phyloP scores from a whole-genome alignment of 2,329 filamentous ascomycete genomes.

The Emericellopsis cladophorae region DNA sequence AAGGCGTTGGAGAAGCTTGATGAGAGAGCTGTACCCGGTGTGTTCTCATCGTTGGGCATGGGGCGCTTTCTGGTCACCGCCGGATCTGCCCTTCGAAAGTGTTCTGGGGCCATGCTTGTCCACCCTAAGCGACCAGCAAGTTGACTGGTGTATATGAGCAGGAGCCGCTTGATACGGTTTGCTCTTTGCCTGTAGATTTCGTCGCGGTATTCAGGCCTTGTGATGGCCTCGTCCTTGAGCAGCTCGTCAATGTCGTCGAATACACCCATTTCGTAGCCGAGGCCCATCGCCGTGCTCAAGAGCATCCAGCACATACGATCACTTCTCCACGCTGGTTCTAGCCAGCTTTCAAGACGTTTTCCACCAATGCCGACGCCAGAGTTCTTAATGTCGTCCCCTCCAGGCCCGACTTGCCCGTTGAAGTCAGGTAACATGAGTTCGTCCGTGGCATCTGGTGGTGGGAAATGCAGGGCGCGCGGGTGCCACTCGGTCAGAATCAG shows the following conservation, averaged over 20 bases:
- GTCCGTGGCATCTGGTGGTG: slow-evolving; percentile 62
- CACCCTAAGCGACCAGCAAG: slow-evolving; percentile 86
- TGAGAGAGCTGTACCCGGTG: slow-evolving; percentile 46
- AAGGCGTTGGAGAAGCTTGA: slow-evolving; percentile 40
- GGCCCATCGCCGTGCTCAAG: slow-evolving; percentile 75
- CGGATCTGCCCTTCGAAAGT: slow-evolving; percentile 43
- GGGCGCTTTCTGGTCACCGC: slow-evolving; percentile 38
- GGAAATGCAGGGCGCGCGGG: slow-evolving; percentile 86
- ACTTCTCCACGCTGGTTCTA: slow-evolving; percentile 88
- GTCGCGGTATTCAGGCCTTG: slow-evolving; percentile 57
- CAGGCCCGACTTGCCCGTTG: not conserved
- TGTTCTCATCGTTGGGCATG: slow-evolving; percentile 40
- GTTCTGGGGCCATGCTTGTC: slow-evolving; percentile 82
- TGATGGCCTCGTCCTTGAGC: slow-evolving; percentile 44
- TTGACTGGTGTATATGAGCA: slow-evolving; percentile 86
- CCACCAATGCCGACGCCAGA: slow-evolving; percentile 54
- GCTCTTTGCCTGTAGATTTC: slow-evolving; percentile 66
- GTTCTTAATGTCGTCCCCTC: slow-evolving; percentile 17
- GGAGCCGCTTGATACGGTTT: slow-evolving; percentile 68
- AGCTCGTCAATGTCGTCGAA: slow-evolving; percentile 80
- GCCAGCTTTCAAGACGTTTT: slow-evolving; percentile 83
- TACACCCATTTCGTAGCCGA: slow-evolving; percentile 88
- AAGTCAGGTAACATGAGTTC: slow-evolving; percentile 54
- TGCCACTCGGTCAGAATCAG: slow-evolving; percentile 97
- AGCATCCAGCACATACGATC: slow-evolving; percentile 99